These are phyloP conservation scores for Pezicula neosporulosa DNA, from an alignment of 2,329 filamentous ascomycete genomes.

Conservation along the genomic window DNA sequence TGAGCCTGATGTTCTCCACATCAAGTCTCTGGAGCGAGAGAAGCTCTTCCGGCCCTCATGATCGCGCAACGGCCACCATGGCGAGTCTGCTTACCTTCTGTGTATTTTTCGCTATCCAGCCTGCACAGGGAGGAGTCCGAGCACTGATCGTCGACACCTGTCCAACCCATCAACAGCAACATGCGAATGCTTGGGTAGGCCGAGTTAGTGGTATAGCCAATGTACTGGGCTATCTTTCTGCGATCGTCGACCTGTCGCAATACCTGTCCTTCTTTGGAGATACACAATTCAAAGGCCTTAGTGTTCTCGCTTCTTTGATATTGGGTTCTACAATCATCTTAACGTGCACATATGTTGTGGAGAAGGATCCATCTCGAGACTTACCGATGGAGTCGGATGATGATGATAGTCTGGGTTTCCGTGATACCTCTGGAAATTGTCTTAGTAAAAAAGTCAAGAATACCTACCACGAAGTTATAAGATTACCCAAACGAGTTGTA, in stretches of 20 bases:
- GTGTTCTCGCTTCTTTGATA: slow-evolving; percentile 4
- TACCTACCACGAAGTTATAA: neutral
- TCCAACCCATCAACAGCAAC: slow-evolving; percentile 23
- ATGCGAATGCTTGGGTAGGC: slow-evolving; percentile 24
- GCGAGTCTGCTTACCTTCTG: slow-evolving; percentile 17
- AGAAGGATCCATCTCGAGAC: neutral
- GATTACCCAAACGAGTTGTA: slow-evolving; percentile 5
- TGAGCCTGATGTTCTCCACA: neutral
- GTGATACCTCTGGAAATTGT: too few species aligned
- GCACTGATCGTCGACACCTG: slow-evolving; percentile 25
- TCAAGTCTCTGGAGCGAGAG: neutral
- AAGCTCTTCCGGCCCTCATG: neutral
- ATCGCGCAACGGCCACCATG: neutral
- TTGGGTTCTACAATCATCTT: neutral
- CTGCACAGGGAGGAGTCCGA: slow-evolving; percentile 24
- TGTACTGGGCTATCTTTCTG: slow-evolving; percentile 24
- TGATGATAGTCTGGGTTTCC: too few species aligned
- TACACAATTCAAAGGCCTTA: slow-evolving; percentile 15
- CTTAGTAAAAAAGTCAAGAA: too few species aligned
- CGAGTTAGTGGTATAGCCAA: slow-evolving; percentile 23
- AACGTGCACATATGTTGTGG: neutral
- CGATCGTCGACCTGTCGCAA: slow-evolving; percentile 9
- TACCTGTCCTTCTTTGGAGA: neutral
- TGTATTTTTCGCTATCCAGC: slow-evolving; percentile 25
- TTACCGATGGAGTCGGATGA: too few species aligned